Evolutionary conservation across 2,329 filamentous ascomycete species (phyloP).

Genomic region (Colletotrichum gigasporum): DNA sequence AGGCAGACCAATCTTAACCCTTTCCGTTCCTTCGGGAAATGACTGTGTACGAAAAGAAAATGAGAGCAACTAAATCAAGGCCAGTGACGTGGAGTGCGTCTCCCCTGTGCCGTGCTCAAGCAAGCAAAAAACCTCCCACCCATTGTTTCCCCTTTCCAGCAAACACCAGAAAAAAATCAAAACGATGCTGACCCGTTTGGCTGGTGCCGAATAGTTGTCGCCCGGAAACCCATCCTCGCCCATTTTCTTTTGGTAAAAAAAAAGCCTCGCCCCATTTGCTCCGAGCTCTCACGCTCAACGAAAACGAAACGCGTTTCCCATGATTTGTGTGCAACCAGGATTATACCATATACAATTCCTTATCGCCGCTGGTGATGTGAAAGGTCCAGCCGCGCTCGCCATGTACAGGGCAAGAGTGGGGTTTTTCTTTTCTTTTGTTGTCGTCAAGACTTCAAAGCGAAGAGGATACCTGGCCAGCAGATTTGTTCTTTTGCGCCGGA

Average conservation of each 20-base stretch:
- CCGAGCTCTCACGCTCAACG: background rate
- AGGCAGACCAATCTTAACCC: conserved; percentile 47
- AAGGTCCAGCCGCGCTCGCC: background rate
- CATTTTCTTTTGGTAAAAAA: background rate
- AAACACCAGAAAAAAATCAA: conserved; percentile 18
- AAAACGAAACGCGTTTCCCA: conserved; percentile 4
- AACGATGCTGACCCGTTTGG: conserved; percentile 10
- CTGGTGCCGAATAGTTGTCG: background rate
- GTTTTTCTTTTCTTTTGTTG: background rate
- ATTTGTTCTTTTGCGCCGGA: conserved; percentile 5
- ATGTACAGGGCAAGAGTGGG: background rate
- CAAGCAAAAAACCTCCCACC: conserved; percentile 25
- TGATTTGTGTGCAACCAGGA: conserved; percentile 8
- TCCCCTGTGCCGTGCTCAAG: conserved; percentile 13
- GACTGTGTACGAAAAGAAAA: conserved; percentile 29
- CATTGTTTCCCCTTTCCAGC: background rate
- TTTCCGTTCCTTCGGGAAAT: conserved; percentile 29
- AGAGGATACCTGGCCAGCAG: conserved; percentile 31
- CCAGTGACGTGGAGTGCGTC: background rate
- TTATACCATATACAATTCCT: background rate
- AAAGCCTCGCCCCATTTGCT: conserved; percentile 5
- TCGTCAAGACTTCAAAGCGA: background rate
- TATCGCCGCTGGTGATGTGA: background rate
- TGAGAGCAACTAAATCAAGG: conserved; percentile 11
- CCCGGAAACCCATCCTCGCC: background rate